Evolutionary conservation across 177 flowering plant genomes (phyloP), one percentile per base, ranked within the genome.

Genomic region (Telopea speciosissima): DNA sequence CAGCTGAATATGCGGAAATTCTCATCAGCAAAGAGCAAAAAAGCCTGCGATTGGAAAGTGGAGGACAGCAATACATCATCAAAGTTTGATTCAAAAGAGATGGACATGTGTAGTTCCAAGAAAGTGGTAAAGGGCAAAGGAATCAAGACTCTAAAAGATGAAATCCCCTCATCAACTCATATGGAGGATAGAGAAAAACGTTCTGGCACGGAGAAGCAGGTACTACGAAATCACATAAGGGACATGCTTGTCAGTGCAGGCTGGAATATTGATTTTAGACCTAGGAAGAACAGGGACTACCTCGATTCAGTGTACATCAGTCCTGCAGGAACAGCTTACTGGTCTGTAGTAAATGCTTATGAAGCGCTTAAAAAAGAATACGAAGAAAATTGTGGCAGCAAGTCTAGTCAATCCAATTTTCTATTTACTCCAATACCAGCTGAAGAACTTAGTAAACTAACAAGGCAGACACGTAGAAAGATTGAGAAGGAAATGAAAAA

Each of bases 261-360:
- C 22, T 96, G 99, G 99, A 90, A 78, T 42, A 87, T 96, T 66
- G 98, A 93, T 71, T 85, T 82, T 70, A 83, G 97, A 70, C 94
- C 93, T 42, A 84, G 99, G 76, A 86, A 81, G 79, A 87, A 86
- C 69, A 88, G 93, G 79, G 85, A 88, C 72, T 93, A 93, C 76
- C 74, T 77, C 24, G 99, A 96, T 86, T 86, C 95, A 8, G 98
- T 96, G 61, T 96, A 96, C 69, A 77, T 91, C 60, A 88, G 77
- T 69, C 96, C 94, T 11, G 3, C 82, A 9, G 97, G 98, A 68
- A 86, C 90, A 8, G 91, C 88, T 19, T 88, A 84, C 68, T 96
- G 99, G 99, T 96, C 99, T 5, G 87, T 96, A 66, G 78, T 86
- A 63, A 96, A 93, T 81, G 99, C 99, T 24, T 91, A 96, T 86